Evolutionary conservation across 371 early-diverging fungal genomes (phyloP).

Genomic region (Mortierella sp.): DNA sequence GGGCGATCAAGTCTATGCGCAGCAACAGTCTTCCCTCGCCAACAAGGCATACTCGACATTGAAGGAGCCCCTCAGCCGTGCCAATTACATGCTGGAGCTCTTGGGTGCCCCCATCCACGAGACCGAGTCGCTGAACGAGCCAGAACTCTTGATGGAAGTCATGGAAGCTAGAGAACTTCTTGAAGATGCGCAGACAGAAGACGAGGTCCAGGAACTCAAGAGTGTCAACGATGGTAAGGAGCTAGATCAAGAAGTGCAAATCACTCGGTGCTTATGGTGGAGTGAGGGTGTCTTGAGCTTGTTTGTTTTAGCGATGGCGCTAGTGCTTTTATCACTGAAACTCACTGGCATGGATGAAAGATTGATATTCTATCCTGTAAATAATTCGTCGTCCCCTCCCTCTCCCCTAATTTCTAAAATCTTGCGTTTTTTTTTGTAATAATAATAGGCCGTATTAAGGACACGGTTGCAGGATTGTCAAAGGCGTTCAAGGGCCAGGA

Average conservation of each 20-base stretch:
- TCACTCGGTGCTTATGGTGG: no score
- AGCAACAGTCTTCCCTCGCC: conserved; percentile 84
- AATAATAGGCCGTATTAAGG: conserved; percentile 60
- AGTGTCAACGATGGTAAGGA: conserved; percentile 64
- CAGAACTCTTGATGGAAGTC: conserved; percentile 85
- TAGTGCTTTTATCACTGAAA: background rate
- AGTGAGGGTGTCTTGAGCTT: no score
- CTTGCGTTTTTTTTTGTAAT: background rate
- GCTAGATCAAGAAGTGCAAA: no score
- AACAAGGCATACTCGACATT: conserved; percentile 92
- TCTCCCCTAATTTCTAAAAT: background rate
- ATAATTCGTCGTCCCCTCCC: background rate
- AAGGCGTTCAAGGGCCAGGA: conserved; percentile 68
- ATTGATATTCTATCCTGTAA: background rate
- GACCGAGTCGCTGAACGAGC: conserved; percentile 77
- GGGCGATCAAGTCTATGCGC: conserved; percentile 82
- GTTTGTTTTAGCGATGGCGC: background rate
- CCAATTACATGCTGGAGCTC: conserved; percentile 84
- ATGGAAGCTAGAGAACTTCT: conserved; percentile 85
- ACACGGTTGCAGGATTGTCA: conserved; percentile 59
- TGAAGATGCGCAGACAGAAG: conserved; percentile 75
- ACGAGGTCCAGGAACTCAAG: conserved; percentile 67
- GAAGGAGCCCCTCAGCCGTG: conserved; percentile 83
- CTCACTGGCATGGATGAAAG: background rate
- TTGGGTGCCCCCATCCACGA: conserved; percentile 74